Conservation (phyloP, 2,329 filamentous ascomycete genomes). For the Trichoderma sp. region DNA sequence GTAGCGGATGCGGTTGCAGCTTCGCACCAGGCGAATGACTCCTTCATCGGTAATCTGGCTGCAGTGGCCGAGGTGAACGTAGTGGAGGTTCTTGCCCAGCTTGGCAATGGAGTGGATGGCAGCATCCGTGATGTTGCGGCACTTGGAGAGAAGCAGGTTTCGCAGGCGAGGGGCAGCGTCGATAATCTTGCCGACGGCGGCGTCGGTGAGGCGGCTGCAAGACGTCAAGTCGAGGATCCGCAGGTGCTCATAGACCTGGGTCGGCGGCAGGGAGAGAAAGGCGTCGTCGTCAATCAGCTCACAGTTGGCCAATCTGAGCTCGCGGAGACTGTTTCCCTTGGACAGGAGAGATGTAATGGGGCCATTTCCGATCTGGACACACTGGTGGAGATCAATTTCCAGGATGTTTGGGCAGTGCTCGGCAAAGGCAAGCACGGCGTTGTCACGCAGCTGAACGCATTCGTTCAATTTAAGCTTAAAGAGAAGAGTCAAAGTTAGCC, state of each 20-base stretch:
- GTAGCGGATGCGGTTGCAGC: conserved; percentile 91
- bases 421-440: conserved; percentile 80
- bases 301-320: conserved; percentile 84
- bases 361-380: conserved; percentile 74
- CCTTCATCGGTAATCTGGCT: conserved; percentile 85
- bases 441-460: conserved; percentile 79
- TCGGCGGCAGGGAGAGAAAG: conserved; percentile 72
- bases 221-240: conserved; percentile 93
- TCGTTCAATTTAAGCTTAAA: conserved; percentile 87
- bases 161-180: conserved; percentile 80
- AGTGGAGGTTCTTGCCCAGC: conserved; percentile 93
- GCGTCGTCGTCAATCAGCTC: conserved; percentile 81
- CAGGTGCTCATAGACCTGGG: conserved; percentile 76
- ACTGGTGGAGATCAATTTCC: conserved; percentile 92
- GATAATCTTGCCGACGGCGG: conserved; percentile 85
- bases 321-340: conserved; percentile 79
- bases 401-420: conserved; percentile 87
- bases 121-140: conserved; percentile 84
- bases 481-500: neutral
- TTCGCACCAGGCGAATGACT: conserved; percentile 77
- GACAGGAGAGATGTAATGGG: conserved; percentile 79
- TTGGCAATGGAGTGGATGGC: conserved; percentile 84
- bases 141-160: conserved; percentile 93
- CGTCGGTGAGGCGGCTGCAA: conserved; percentile 79
- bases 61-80: conserved; percentile 93